These are phyloP conservation scores for Macrophomina pseudophaseolina DNA, from an alignment of 2,329 filamentous ascomycete genomes.

Conservation along the genomic window DNA sequence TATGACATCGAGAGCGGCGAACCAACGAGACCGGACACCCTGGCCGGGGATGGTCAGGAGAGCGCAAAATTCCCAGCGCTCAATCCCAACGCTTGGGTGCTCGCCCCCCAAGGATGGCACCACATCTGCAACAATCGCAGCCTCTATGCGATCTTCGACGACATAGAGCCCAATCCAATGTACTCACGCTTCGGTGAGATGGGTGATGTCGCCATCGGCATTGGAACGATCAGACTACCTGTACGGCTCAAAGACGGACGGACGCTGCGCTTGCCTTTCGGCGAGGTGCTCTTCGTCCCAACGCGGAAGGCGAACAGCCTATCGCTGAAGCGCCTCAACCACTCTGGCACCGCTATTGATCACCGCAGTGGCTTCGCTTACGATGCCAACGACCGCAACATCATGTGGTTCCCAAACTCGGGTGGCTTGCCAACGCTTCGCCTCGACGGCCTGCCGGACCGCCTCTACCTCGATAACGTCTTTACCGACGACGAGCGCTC, in stretches of 20 bases:
- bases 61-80: slow-evolving; percentile 12
- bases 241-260: background rate
- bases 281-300: slow-evolving; percentile 17
- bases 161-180: slow-evolving; percentile 15
- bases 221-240: slow-evolving; percentile 10
- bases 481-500: slow-evolving; percentile 12
- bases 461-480: slow-evolving; percentile 8
- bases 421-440: slow-evolving; percentile 14
- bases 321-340: slow-evolving; percentile 18
- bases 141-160: slow-evolving; percentile 2
- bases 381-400: slow-evolving; percentile 12
- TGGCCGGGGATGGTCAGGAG: slow-evolving; percentile 8
- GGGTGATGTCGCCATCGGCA: slow-evolving; percentile 10
- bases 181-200: slow-evolving; percentile 9
- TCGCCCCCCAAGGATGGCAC: slow-evolving; percentile 22
- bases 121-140: slow-evolving; percentile 23
- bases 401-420: slow-evolving; percentile 21
- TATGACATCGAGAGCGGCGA: slow-evolving; percentile 17
- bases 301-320: slow-evolving; percentile 19
- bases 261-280: slow-evolving; percentile 14
- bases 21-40: background rate
- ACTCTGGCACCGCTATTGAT: slow-evolving; percentile 15
- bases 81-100: slow-evolving; percentile 14
- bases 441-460: slow-evolving; percentile 10
- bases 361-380: slow-evolving; percentile 14